phyloP scores from a whole-genome alignment of 148 eudicot genomes.

The Fagopyrum tataricum region DNA sequence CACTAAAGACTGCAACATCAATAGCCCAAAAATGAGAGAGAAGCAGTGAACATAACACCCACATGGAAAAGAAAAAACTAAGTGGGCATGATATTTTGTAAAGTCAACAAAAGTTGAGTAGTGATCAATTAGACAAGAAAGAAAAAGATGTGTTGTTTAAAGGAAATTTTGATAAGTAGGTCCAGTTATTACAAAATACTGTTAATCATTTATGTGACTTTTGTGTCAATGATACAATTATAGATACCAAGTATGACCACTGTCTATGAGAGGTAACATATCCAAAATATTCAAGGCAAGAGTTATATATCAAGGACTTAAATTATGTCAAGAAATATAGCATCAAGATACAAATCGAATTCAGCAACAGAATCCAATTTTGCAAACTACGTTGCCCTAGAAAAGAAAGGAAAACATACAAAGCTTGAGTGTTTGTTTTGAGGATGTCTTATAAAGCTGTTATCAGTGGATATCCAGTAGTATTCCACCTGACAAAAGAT shows the following conservation, averaged over 20 bases:
- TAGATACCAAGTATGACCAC: not conserved
- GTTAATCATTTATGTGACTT: not conserved
- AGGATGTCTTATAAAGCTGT: not conserved
- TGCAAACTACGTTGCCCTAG: not conserved
- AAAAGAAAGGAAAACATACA: not conserved
- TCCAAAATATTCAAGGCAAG: not conserved
- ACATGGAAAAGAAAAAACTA: not conserved
- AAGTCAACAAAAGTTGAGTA: not conserved
- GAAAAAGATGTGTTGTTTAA: not conserved
- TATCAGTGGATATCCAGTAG: slow-evolving; percentile 3
- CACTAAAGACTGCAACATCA: not conserved
- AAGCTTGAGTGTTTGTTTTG: not conserved
- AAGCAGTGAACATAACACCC: not conserved
- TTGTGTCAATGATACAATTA: not conserved
- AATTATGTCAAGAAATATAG: not conserved
- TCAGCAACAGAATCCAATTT: not conserved
- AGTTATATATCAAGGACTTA: not conserved
- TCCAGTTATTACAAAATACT: not conserved
- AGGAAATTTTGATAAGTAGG: not conserved
- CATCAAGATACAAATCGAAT: not conserved
- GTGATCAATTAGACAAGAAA: not conserved
- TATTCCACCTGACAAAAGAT: not conserved
- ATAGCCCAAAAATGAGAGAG: not conserved
- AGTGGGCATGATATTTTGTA: not conserved
- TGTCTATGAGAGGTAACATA: not conserved